Evolutionary conservation across 352 stramenopile genomes (phyloP).

Genomic region (Phytophthora megakarya): DNA sequence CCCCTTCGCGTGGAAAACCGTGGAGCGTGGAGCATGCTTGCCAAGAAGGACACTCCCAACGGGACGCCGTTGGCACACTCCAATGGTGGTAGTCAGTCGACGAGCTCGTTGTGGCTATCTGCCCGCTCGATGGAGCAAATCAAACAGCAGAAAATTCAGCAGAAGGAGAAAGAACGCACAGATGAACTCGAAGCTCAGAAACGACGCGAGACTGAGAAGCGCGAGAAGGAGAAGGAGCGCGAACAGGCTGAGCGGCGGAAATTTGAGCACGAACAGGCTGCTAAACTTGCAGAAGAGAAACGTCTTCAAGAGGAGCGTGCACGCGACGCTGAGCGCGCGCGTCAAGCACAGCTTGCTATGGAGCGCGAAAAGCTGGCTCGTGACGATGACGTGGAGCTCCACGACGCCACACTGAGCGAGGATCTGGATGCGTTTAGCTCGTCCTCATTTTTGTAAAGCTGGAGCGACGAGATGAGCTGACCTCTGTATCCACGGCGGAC

Average conservation of each 20-base stretch:
- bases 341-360: constrained; percentile 55
- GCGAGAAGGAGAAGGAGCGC: constrained; percentile 75
- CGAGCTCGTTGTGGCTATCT: constrained; percentile 84
- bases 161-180: constrained; percentile 77
- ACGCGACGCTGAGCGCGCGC: constrained; percentile 62
- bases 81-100: constrained; percentile 70
- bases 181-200: constrained; percentile 75
- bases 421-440: constrained; percentile 88
- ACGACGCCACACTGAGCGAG: constrained; percentile 76
- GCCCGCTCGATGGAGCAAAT: constrained; percentile 87
- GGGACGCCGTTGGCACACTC: constrained; percentile 58
- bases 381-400: constrained; percentile 67
- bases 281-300: constrained; percentile 59
- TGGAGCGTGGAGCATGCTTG: constrained; percentile 84
- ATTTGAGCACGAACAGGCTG: constrained; percentile 48
- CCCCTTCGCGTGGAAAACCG: constrained; percentile 83
- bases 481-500: constrained; percentile 24
- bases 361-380: constrained; percentile 71
- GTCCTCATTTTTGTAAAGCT: constrained; percentile 84
- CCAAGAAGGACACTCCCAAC: constrained; percentile 73
- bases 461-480: constrained; percentile 28
- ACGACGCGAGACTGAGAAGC: constrained; percentile 62
- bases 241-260: constrained; percentile 76
- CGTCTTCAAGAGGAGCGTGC: constrained; percentile 57
- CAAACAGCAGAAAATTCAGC: constrained; percentile 87